phyloP scores from a whole-genome alignment of 1,284 basidiomycete species.

The Leccinum griseonigrum region DNA sequence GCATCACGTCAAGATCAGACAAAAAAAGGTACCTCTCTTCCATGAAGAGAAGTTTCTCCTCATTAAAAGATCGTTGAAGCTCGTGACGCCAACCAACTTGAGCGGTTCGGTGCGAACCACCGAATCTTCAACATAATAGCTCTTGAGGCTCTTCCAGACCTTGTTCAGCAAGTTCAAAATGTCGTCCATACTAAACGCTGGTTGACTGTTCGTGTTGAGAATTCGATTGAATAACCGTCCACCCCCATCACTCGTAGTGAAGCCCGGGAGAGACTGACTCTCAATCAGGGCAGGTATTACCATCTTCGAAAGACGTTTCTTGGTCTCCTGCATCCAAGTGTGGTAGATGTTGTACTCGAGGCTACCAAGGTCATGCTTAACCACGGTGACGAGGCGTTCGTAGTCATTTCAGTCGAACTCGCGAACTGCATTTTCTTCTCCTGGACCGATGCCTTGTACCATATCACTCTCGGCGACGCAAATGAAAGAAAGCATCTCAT shows the following conservation, averaged over 20 bases:
- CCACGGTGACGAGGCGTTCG: slow-evolving; percentile 93
- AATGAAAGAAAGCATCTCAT: slow-evolving; percentile 99
- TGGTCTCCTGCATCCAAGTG: slow-evolving; percentile 99
- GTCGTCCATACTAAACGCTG: slow-evolving; percentile 98
- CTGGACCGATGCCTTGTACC: slow-evolving; percentile 92
- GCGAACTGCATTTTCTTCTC: slow-evolving; percentile 87
- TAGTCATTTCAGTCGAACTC: slow-evolving; percentile 90
- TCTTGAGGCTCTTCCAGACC: slow-evolving; percentile 98
- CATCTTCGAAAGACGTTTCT: slow-evolving; percentile 97
- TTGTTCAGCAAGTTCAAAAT: slow-evolving; percentile 97
- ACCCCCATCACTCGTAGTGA: slow-evolving; percentile 95
- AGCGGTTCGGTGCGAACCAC: slow-evolving; percentile 97
- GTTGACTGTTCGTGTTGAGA: slow-evolving; percentile 79
- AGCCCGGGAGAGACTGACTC: slow-evolving; percentile 96
- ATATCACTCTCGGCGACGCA: slow-evolving; percentile 94
- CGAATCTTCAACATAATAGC: slow-evolving; percentile 98
- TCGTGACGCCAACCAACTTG: slow-evolving; percentile 95
- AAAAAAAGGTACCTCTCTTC: slow-evolving; percentile 80
- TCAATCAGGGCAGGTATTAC: slow-evolving; percentile 98
- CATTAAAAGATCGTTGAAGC: slow-evolving; percentile 99
- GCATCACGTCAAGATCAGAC: background rate
- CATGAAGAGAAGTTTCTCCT: slow-evolving; percentile 98
- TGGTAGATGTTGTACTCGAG: slow-evolving; percentile 99
- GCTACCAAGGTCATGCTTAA: slow-evolving; percentile 98
- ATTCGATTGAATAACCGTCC: slow-evolving; percentile 94